Evolutionary conservation across 768 basidiomycete genomes (phyloP).

Genomic region (Hygrophoropsis aurantiaca): DNA sequence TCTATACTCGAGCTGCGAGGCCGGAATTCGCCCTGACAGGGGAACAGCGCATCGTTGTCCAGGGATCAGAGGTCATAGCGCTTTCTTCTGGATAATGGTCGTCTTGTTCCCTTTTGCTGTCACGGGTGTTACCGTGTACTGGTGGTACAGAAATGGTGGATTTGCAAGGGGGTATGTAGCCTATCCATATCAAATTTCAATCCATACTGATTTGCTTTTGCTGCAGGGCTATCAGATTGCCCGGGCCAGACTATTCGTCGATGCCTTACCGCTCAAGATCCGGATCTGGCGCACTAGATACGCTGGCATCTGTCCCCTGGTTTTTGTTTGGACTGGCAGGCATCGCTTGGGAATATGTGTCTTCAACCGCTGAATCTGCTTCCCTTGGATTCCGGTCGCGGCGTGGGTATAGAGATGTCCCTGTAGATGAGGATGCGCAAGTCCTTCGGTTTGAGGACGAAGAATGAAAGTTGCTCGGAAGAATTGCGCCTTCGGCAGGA

Average conservation of each 20-base stretch:
- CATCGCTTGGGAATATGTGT: slow-evolving; percentile 68
- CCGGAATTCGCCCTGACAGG: slow-evolving; percentile 74
- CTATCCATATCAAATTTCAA: not conserved
- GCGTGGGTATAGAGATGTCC: slow-evolving; percentile 73
- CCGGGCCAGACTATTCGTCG: slow-evolving; percentile 48
- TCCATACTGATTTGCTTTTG: slow-evolving; percentile 9
- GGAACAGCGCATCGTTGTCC: slow-evolving; percentile 79
- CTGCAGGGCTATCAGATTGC: slow-evolving; percentile 73
- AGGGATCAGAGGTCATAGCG: slow-evolving; percentile 69
- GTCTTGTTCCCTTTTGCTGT: slow-evolving; percentile 75
- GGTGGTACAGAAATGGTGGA: slow-evolving; percentile 78
- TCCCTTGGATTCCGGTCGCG: slow-evolving; percentile 43
- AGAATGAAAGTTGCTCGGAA: slow-evolving; percentile 28
- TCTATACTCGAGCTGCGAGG: slow-evolving; percentile 84
- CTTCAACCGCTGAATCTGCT: slow-evolving; percentile 43
- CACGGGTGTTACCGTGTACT: slow-evolving; percentile 75
- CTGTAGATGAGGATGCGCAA: slow-evolving; percentile 88
- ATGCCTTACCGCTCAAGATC: slow-evolving; percentile 27
- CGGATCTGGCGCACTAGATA: slow-evolving; percentile 57
- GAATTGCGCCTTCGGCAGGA: too few species aligned
- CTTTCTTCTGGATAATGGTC: slow-evolving; percentile 83
- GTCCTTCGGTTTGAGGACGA: slow-evolving; percentile 85
- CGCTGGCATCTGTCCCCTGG: slow-evolving; percentile 87
- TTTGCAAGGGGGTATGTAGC: slow-evolving; percentile 67
- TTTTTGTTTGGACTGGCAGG: slow-evolving; percentile 79